A percentile compares a stretch with the other conserved stretches of the same genome.
phyloP scores from a whole-genome alignment of 257 asterid species.

The Fraxinus cuspidata region DNA sequence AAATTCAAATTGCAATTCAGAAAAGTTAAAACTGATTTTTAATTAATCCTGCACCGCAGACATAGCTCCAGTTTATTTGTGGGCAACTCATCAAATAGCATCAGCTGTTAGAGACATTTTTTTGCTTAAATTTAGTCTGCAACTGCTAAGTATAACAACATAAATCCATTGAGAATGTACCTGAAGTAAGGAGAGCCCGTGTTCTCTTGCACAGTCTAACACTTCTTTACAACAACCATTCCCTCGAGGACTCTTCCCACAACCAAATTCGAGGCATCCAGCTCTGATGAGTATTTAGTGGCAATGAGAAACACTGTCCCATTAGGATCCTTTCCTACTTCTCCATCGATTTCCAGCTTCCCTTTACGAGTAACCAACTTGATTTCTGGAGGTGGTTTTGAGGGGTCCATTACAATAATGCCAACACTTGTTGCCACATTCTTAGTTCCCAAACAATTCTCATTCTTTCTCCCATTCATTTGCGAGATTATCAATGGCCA shows the following conservation, averaged over 20 bases:
- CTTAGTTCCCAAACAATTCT: conserved; percentile 46
- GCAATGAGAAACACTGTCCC: conserved; percentile 79
- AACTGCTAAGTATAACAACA: background rate
- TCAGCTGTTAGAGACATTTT: too few relatives aligned
- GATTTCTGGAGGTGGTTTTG: conserved; percentile 68
- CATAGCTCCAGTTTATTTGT: too few relatives aligned
- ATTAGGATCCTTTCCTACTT: conserved; percentile 62
- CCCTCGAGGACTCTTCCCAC: conserved; percentile 78
- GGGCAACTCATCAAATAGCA: too few relatives aligned
- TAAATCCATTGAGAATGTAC: conserved; percentile 29
- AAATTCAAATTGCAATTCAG: too few relatives aligned
- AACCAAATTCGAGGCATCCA: conserved; percentile 68
- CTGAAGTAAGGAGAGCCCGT: conserved; percentile 84
- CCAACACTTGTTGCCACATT: conserved; percentile 68
- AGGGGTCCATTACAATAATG: conserved; percentile 69
- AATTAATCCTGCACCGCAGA: too few relatives aligned
- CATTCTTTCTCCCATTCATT: conserved; percentile 65
- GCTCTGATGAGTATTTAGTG: conserved; percentile 64
- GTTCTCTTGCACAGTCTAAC: conserved; percentile 72
- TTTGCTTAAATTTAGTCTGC: background rate
- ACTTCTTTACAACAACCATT: conserved; percentile 73
- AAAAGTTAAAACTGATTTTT: too few relatives aligned
- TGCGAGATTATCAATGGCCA: conserved; percentile 43
- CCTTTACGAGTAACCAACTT: conserved; percentile 81
- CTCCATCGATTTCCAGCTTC: conserved; percentile 67